Conservation (phyloP, 164 flowering plant species). For the Vitis amurensis region DNA sequence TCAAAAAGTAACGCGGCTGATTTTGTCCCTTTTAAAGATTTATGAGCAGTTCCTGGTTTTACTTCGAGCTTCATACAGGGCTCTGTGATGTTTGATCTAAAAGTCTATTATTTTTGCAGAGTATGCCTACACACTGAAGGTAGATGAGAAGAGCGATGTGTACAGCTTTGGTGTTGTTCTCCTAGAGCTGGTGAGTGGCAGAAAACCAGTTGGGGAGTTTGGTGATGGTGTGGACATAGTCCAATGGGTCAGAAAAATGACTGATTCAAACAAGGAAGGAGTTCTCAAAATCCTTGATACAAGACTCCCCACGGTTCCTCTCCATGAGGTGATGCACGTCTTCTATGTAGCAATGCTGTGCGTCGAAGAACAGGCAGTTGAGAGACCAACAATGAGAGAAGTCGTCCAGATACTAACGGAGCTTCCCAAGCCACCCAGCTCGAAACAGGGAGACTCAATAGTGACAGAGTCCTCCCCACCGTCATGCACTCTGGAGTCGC, state of each 20-base stretch:
- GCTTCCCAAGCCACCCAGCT: constrained; percentile 55
- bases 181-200: constrained; percentile 76
- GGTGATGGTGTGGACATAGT: constrained; percentile 99
- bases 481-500: constrained; percentile 31
- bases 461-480: constrained; percentile 37
- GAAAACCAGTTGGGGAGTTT: constrained; percentile 96
- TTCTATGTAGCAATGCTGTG: constrained; percentile 97
- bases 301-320: constrained; percentile 75
- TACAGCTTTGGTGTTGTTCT: constrained; percentile 97
- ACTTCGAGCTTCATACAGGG: not conserved
- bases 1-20: too few relatives aligned
- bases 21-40: not conserved
- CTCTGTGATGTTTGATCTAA: not conserved
- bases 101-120: constrained; percentile 42
- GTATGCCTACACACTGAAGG: constrained; percentile 92
- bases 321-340: constrained; percentile 89
- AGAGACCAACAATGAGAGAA: constrained; percentile 96
- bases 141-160: constrained; percentile 95
- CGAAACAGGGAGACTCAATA: constrained; percentile 40
- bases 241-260: constrained; percentile 93
- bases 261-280: constrained; percentile 82
- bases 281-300: constrained; percentile 78
- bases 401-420: constrained; percentile 92
- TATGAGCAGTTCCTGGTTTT: not conserved
- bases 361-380: constrained; percentile 93